Conservation (phyloP, 225 moss, liverwort and hornwort species). For the Sphagnum contortum region DNA sequence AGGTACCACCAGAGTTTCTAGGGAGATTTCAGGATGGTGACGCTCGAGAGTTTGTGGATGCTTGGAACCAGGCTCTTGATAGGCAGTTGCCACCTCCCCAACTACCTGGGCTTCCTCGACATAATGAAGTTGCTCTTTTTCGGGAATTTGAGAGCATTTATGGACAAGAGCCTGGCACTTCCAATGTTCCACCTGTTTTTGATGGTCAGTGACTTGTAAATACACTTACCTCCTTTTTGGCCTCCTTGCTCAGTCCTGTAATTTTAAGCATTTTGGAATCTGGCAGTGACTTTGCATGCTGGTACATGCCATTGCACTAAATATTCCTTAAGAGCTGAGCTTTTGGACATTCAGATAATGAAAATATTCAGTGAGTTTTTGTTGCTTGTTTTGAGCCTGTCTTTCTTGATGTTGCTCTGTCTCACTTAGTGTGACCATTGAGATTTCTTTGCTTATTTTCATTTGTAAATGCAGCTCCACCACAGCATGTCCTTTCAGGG, state of each 20-base stretch:
- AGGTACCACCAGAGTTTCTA: constrained; percentile 46
- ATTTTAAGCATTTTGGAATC: constrained; percentile 7
- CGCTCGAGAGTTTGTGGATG: constrained; percentile 46
- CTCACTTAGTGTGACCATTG: no score
- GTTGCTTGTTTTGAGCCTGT: neutral
- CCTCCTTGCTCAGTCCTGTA: neutral
- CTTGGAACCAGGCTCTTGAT: constrained; percentile 54
- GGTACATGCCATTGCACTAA: neutral
- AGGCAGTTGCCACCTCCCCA: constrained; percentile 41
- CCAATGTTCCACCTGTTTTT: constrained; percentile 31
- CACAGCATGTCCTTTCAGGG: constrained; percentile 65
- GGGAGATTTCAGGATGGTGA: constrained; percentile 41
- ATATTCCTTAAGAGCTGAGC: neutral
- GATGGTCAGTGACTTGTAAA: constrained; percentile 40
- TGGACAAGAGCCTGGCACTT: constrained; percentile 40
- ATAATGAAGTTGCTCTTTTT: constrained; percentile 39
- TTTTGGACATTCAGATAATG: neutral
- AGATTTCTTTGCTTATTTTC: no score
- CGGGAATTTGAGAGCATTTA: constrained; percentile 70
- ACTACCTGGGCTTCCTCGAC: constrained; percentile 21
- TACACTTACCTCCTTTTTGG: neutral
- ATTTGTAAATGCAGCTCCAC: constrained; percentile 52
- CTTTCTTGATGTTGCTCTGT: no score
- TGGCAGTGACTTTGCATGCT: neutral
- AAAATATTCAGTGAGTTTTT: constrained; percentile 2